phyloP scores from a whole-genome alignment of 2,329 filamentous ascomycete genomes.

The Fusarium oxysporum region DNA sequence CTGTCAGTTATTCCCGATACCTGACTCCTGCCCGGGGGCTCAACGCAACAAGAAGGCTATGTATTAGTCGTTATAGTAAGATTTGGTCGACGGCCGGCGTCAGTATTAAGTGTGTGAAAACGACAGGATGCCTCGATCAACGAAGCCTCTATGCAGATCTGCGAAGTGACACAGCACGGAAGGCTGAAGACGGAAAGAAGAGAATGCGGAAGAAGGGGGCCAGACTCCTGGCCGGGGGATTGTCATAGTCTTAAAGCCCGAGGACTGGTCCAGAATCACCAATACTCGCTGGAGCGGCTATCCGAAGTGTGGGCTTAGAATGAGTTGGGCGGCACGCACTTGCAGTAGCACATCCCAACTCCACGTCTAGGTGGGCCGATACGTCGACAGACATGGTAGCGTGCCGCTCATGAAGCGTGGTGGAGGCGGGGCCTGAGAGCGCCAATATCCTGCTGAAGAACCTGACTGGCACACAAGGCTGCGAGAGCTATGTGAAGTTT shows the following conservation, averaged over 20 bases:
- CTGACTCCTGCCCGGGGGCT: slow-evolving; percentile 32
- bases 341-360: slow-evolving; percentile 40
- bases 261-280: slow-evolving; percentile 31
- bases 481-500: slow-evolving; percentile 31
- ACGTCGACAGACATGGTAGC: slow-evolving; percentile 32
- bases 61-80: slow-evolving; percentile 43
- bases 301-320: slow-evolving; percentile 21
- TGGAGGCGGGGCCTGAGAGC: slow-evolving; percentile 28
- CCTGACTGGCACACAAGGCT: slow-evolving; percentile 42
- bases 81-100: slow-evolving; percentile 53
- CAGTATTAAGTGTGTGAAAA: slow-evolving; percentile 47
- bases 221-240: slow-evolving; percentile 46
- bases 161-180: slow-evolving; percentile 44
- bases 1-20: slow-evolving; percentile 50
- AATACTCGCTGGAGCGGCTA: slow-evolving; percentile 43
- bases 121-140: slow-evolving; percentile 60
- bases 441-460: slow-evolving; percentile 32
- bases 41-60: slow-evolving; percentile 27
- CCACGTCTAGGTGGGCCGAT: slow-evolving; percentile 42
- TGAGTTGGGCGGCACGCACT: slow-evolving; percentile 42
- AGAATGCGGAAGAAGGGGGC: slow-evolving; percentile 49
- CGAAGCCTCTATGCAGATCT: slow-evolving; percentile 52
- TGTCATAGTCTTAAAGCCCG: slow-evolving; percentile 45
- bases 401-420: slow-evolving; percentile 22
- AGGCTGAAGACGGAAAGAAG: slow-evolving; percentile 50